phyloP scores from a whole-genome alignment of 257 asterid species.

The Capsicum pubescens region DNA sequence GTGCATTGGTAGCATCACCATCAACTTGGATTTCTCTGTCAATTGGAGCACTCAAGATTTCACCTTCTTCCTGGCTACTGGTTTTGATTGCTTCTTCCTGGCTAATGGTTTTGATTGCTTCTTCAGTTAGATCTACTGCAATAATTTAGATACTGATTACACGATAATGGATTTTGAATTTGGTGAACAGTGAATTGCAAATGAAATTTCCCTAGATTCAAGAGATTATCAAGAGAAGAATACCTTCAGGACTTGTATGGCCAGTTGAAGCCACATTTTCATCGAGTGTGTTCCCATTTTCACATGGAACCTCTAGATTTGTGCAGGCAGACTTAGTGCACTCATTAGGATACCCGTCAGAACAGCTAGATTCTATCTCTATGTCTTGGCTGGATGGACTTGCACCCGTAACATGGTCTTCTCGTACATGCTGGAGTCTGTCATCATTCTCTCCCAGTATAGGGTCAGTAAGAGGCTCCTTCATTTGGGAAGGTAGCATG shows the following conservation, averaged over 20 bases:
- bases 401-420: conserved; percentile 37
- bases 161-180: background rate
- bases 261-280: conserved; percentile 38
- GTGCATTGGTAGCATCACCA: conserved; percentile 44
- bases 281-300: conserved; percentile 38
- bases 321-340: conserved; percentile 40
- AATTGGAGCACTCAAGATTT: conserved; percentile 24
- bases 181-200: background rate
- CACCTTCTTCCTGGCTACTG: conserved; percentile 46
- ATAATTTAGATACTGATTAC: conserved; percentile 19
- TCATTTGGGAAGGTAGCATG: conserved; percentile 50
- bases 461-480: conserved; percentile 50
- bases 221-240: conserved; percentile 15
- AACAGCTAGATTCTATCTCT: conserved; percentile 41
- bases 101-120: conserved; percentile 33
- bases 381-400: conserved; percentile 46
- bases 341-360: conserved; percentile 41
- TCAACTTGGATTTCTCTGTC: conserved; percentile 39
- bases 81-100: conserved; percentile 42
- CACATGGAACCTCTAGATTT: conserved; percentile 31
- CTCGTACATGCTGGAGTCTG: conserved; percentile 40
- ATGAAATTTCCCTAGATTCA: conserved; percentile 20
- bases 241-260: conserved; percentile 56
- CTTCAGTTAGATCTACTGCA: conserved; percentile 45
- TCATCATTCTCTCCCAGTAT: conserved; percentile 38